Evolutionary conservation across 2,329 filamentous ascomycete species (phyloP), one percentile per base, ranked within the genome.

Genomic region (Gyromitra esculenta): DNA sequence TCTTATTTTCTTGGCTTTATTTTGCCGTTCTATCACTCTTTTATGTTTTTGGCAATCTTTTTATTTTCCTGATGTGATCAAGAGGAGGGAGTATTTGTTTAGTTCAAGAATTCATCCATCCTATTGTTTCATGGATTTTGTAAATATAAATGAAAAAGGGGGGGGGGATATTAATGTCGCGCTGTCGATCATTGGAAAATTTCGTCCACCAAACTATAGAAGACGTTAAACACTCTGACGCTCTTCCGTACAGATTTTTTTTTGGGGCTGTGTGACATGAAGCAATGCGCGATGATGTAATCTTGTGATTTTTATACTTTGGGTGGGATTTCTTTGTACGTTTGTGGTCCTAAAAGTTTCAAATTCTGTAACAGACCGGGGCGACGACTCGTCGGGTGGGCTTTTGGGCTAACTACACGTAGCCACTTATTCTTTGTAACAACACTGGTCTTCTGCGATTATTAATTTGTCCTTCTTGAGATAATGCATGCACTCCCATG

Each of bases 1-100:
- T n/a, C 7, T 13, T 45, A n/a, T 18, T 59, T 48, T 39, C 3
- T 48, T 50, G 21, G 1, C 35, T 5, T 50, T 31, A 6, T 11
- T 31, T 2, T 39, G 31, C 11, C 11, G 21, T 48, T n/a, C 39
- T 37, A 9, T 37, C 13, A 5, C 3, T 31, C 25, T 57, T 57
- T 37, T n/a, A n/a, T 57, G 21, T 35, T 13, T 37, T 57, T n/a
- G 9, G n/a, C 9, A 5, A 37, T 37, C 37, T 54, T 67, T 37
- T 43, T 67, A 57, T 67, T 43, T 31, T 45, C 37, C 25, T 67
- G 31, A 56, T 67, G 57, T 41, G n/a, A 60, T 41, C 57, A 60
- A 60, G 57, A 60, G 37, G 35, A 21, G 54, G 35, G 37, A 31
- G n/a, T 21, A 15, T 35, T 57, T 57, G 13, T 13, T 37, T 37